Evolutionary conservation across 2,329 filamentous ascomycete species (phyloP).

Genomic region (Tolypocladium cylindrosporum): DNA sequence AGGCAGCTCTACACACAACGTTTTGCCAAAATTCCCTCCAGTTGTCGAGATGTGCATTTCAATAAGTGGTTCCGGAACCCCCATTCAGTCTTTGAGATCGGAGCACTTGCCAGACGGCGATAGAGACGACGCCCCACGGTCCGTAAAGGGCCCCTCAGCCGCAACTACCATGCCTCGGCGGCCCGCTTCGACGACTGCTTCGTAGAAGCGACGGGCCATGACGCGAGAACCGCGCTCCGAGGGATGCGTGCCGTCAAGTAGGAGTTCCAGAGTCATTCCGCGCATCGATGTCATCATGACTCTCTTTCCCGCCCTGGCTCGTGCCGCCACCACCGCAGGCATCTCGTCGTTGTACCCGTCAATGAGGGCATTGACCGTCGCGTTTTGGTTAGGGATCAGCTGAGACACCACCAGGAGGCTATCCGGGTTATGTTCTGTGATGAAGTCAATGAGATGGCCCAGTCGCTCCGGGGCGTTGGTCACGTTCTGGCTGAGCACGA

Average conservation of each 20-base stretch:
- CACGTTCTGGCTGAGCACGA: neutral
- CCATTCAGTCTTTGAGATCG: neutral
- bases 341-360: neutral
- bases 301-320: neutral
- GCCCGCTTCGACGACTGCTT: neutral
- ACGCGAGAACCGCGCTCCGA: neutral
- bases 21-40: too few relatives aligned
- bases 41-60: too few relatives aligned
- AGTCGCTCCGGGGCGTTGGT: neutral
- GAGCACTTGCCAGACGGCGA: neutral
- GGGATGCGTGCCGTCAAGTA: neutral
- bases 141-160: neutral
- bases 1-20: neutral
- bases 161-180: neutral
- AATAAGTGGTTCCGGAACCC: neutral
- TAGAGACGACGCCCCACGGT: neutral
- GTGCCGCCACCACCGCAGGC: neutral
- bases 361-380: neutral
- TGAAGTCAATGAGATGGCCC: neutral
- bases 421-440: neutral
- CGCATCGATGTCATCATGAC: neutral
- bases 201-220: neutral
- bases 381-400: neutral
- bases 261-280: neutral
- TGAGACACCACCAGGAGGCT: neutral